A percentile compares a stretch with the other conserved stretches of the same genome.
Conservation (phyloP, 1,284 basidiomycete genomes). For the Cutaneotrichosporon daszewskae region DNA sequence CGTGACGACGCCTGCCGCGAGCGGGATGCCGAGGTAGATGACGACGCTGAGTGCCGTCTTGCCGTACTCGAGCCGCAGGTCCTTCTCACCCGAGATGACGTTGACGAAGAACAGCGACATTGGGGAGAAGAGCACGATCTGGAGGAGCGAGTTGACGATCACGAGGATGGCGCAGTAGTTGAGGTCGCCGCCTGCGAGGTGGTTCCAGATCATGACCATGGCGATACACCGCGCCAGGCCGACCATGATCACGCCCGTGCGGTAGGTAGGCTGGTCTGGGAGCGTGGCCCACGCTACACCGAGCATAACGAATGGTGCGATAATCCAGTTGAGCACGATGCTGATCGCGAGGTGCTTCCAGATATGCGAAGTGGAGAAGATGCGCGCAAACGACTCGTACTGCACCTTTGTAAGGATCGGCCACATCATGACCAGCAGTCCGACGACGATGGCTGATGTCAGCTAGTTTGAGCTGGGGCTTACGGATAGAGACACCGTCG, state of each 20-base stretch:
- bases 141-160: conserved; percentile 57
- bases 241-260: conserved; percentile 56
- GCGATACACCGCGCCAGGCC: conserved; percentile 58
- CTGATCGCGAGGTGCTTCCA: conserved; percentile 70
- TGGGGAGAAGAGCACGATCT: conserved; percentile 73
- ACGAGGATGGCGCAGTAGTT: conserved; percentile 70
- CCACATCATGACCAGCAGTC: conserved; percentile 86
- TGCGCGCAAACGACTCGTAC: conserved; percentile 62
- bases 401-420: conserved; percentile 64
- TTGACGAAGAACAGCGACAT: conserved; percentile 71
- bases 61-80: conserved; percentile 59
- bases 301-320: conserved; percentile 76
- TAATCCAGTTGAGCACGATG: conserved; percentile 72
- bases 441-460: conserved; percentile 62
- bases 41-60: conserved; percentile 65
- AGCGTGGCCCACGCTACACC: conserved; percentile 77
- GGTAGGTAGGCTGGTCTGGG: conserved; percentile 60
- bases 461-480: conserved; percentile 1
- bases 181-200: conserved; percentile 65
- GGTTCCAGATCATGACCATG: conserved; percentile 81
- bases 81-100: conserved; percentile 54
- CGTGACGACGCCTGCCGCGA: conserved; percentile 63
- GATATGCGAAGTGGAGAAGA: conserved; percentile 56
- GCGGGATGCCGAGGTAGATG: conserved; percentile 67
- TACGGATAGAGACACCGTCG: conserved; percentile 44